These are phyloP conservation scores for Russula brevipes DNA, from an alignment of 768 basidiomycete species.

Conservation along the genomic window DNA sequence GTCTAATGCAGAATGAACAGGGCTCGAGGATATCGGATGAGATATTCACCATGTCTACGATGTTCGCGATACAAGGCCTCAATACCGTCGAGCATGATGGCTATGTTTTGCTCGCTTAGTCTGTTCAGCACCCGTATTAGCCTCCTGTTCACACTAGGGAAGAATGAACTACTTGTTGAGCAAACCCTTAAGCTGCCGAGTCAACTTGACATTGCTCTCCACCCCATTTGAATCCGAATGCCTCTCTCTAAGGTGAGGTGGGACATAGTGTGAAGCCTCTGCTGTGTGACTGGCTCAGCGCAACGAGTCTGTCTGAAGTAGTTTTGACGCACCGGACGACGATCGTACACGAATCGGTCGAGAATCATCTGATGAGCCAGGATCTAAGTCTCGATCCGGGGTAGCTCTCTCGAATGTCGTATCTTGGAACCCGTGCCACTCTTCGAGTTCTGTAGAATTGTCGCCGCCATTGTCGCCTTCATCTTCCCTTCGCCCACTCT, in stretches of 20 bases:
- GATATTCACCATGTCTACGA: slow-evolving; percentile 63
- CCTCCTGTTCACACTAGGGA: background rate
- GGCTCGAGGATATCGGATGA: background rate
- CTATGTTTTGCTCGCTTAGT: slow-evolving; percentile 87
- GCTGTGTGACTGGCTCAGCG: background rate
- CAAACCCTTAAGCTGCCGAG: slow-evolving; percentile 75
- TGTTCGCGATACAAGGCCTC: slow-evolving; percentile 75
- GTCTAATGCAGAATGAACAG: slow-evolving; percentile 37
- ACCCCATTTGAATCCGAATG: slow-evolving; percentile 37
- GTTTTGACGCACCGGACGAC: background rate
- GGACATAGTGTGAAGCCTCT: slow-evolving; percentile 59
- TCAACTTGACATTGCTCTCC: slow-evolving; percentile 51
- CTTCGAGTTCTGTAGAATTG: slow-evolving; percentile 31
- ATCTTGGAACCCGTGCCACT: slow-evolving; percentile 38
- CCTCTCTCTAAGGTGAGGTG: slow-evolving; percentile 65
- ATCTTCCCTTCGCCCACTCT: slow-evolving; percentile 28
- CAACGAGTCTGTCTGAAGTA: background rate
- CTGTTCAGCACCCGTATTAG: slow-evolving; percentile 36
- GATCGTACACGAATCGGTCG: slow-evolving; percentile 6
- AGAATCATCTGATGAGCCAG: slow-evolving; percentile 4
- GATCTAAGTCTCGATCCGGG: background rate
- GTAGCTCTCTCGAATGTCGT: slow-evolving; percentile 30
- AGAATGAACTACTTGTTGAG: slow-evolving; percentile 65
- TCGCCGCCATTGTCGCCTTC: slow-evolving; percentile 26
- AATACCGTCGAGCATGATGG: slow-evolving; percentile 62